Percentiles rank a stretch among this genome's conserved stretches.
phyloP scores from a whole-genome alignment of 2,329 filamentous ascomycete species.

The Epichloe festucae region DNA sequence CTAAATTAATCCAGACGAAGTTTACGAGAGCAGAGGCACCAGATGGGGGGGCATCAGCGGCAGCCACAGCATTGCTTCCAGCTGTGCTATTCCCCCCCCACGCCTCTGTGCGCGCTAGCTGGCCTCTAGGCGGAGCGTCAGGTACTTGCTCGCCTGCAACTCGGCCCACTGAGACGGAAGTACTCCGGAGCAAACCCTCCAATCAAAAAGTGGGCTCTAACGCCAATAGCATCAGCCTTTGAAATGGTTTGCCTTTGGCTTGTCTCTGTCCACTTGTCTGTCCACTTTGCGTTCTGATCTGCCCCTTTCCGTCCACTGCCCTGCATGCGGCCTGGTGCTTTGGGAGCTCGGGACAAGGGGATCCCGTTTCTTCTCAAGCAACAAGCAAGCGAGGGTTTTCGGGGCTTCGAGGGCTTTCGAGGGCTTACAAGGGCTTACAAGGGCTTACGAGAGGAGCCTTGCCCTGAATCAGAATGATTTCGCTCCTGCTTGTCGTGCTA shows the following conservation, averaged over 20 bases:
- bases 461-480: too few species aligned
- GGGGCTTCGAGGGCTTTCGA: too few species aligned
- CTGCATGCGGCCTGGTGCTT: too few species aligned
- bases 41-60: neutral
- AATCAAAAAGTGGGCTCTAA: neutral
- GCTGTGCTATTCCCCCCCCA: neutral
- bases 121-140: neutral
- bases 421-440: too few species aligned
- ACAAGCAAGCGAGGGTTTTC: too few species aligned
- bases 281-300: neutral
- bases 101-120: neutral
- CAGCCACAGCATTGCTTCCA: neutral
- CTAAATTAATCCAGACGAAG: neutral
- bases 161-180: neutral
- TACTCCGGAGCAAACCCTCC: slow-evolving; percentile 2
- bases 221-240: neutral
- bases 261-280: neutral
- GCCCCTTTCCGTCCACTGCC: too few species aligned
- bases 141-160: neutral
- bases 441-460: too few species aligned
- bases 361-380: too few species aligned
- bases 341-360: too few species aligned
- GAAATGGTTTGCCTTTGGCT: too few species aligned
- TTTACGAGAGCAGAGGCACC: neutral
- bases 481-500: too few species aligned